phyloP scores from a whole-genome alignment of 2,329 filamentous ascomycete species.

The Cercospora zeae-maydis region DNA sequence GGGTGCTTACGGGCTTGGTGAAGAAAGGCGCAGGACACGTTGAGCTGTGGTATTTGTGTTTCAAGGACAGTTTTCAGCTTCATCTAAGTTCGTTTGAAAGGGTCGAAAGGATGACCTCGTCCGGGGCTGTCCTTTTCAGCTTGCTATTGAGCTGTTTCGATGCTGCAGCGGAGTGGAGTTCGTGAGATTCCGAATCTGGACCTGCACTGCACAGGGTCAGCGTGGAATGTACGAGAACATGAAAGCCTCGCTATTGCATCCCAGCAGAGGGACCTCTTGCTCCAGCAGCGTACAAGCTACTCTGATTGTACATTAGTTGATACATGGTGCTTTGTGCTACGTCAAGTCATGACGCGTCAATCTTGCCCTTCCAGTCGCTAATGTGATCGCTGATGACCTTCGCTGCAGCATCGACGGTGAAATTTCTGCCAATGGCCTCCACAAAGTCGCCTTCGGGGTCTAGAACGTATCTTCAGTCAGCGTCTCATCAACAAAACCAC shows the following conservation, averaged over 20 bases:
- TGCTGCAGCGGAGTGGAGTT: neutral
- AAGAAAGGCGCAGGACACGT: no score
- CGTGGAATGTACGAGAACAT: neutral
- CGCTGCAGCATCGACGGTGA: conserved; percentile 81
- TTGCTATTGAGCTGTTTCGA: neutral
- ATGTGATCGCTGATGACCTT: conserved; percentile 83
- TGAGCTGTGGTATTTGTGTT: neutral
- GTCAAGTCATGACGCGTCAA: conserved; percentile 43
- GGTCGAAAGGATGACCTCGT: neutral
- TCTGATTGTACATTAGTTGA: conserved; percentile 8
- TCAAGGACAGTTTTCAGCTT: neutral
- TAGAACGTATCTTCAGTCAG: conserved; percentile 31
- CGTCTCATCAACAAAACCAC: neutral
- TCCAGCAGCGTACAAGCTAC: neutral
- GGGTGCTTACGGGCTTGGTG: neutral
- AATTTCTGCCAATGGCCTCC: conserved; percentile 90
- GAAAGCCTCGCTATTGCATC: neutral
- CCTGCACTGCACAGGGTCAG: neutral
- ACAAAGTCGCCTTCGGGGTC: conserved; percentile 98
- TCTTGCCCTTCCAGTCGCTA: conserved; percentile 64
- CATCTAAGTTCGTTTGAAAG: neutral
- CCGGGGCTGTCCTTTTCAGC: neutral
- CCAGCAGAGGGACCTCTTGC: neutral
- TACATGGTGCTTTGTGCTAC: conserved; percentile 1
- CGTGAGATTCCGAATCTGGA: neutral